Percentiles rank a stretch among this genome's conserved stretches.
These are phyloP conservation scores for Scortechinia acanthostroma DNA, from an alignment of 2,329 filamentous ascomycete genomes.

Conservation along the genomic window DNA sequence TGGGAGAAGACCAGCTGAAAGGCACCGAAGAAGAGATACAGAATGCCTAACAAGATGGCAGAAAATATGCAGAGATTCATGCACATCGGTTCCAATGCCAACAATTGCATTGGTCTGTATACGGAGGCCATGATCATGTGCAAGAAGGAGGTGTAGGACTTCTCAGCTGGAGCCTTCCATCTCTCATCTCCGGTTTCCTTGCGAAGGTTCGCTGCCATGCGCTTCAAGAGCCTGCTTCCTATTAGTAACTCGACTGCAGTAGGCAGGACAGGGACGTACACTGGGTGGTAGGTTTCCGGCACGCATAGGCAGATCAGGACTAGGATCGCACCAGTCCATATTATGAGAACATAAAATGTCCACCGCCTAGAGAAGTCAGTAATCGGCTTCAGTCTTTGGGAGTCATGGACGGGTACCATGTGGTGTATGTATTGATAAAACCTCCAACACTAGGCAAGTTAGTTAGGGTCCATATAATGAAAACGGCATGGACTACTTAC, in stretches of 20 bases:
- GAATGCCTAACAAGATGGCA: constrained; percentile 75
- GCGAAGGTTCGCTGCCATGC: neutral
- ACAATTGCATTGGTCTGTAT: constrained; percentile 70
- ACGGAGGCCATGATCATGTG: constrained; percentile 51
- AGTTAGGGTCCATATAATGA: no score
- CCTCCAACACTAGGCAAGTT: no score
- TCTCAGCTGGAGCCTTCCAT: neutral
- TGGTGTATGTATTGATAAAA: no score
- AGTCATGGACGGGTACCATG: no score
- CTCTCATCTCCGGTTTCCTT: neutral
- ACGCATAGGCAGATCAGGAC: neutral
- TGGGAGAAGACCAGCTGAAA: constrained; percentile 73
- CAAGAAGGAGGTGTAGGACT: constrained; percentile 28
- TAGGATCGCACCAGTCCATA: neutral
- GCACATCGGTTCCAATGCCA: constrained; percentile 79
- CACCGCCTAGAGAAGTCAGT: neutral
- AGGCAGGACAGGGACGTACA: no score
- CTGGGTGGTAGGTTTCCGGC: neutral
- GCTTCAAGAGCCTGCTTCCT: no score
- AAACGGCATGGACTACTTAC: no score
- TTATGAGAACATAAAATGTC: constrained; percentile 2
- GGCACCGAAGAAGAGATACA: constrained; percentile 87
- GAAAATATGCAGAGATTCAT: constrained; percentile 75
- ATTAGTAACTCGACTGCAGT: no score
- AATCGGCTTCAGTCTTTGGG: no score